Conservation (phyloP, 2,329 filamentous ascomycete species). For the Microsporum canis region DNA sequence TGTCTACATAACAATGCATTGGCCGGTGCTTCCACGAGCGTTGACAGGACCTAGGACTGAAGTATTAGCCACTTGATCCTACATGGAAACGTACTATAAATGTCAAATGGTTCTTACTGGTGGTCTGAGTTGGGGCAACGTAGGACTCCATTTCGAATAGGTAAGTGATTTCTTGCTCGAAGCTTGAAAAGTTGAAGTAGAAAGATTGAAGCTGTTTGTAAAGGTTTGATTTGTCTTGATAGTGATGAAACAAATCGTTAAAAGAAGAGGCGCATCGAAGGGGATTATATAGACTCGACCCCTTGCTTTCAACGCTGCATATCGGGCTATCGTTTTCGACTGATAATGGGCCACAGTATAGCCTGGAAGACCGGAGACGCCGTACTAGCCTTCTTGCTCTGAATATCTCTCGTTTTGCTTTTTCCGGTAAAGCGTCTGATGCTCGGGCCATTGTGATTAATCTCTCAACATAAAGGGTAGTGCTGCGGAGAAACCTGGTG, state of each 20-base stretch:
- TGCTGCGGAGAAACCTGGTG: neutral
- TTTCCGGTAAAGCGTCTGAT: neutral
- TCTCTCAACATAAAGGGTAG: neutral
- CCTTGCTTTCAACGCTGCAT: neutral
- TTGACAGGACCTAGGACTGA: constrained; percentile 9
- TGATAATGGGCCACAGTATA: neutral
- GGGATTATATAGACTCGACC: constrained; percentile 2
- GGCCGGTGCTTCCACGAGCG: constrained; percentile 10
- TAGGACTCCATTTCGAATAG: constrained; percentile 8
- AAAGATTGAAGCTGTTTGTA: neutral
- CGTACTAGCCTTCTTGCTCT: neutral
- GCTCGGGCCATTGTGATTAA: neutral
- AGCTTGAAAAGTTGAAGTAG: constrained; percentile 5
- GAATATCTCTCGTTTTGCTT: neutral
- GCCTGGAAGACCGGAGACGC: neutral
- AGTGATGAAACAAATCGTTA: neutral
- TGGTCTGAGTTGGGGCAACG: constrained; percentile 12
- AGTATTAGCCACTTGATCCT: neutral
- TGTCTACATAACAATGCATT: constrained; percentile 15
- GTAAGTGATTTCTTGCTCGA: neutral
- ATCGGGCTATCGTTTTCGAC: neutral
- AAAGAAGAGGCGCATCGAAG: neutral
- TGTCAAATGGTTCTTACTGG: constrained; percentile 3
- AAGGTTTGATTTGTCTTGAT: neutral
- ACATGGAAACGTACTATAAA: neutral